Percentiles rank a stretch among this genome's conserved stretches.
phyloP scores from a whole-genome alignment of 129 eudicot genomes.

The Escallonia rubra region DNA sequence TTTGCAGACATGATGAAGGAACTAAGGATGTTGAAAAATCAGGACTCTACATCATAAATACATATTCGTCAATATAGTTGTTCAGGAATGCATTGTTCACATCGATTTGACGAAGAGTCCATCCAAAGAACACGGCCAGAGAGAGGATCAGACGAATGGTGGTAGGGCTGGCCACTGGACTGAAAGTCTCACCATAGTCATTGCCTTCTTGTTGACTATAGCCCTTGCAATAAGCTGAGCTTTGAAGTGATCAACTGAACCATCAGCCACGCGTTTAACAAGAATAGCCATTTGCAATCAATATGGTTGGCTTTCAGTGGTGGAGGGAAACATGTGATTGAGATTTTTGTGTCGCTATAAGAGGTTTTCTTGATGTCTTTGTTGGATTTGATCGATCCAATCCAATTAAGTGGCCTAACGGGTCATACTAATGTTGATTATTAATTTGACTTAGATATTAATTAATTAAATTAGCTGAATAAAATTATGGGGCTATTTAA shows the following conservation, averaged over 20 bases:
- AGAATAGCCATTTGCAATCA: not conserved
- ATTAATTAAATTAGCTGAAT: too few relatives aligned
- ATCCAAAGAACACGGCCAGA: not conserved
- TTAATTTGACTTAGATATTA: too few relatives aligned
- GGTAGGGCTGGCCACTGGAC: not conserved
- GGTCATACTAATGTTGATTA: too few relatives aligned
- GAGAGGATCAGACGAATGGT: not conserved
- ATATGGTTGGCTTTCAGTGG: not conserved
- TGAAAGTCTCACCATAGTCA: not conserved
- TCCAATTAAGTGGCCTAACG: too few relatives aligned
- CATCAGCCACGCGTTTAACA: not conserved
- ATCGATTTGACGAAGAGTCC: not conserved
- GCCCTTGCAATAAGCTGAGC: not conserved
- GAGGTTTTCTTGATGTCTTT: too few relatives aligned
- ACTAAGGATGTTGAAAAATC: not conserved
- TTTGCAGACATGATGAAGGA: not conserved
- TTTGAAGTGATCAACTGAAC: not conserved
- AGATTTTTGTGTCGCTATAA: too few relatives aligned
- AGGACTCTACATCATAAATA: not conserved
- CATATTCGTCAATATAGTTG: not conserved
- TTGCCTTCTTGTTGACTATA: not conserved
- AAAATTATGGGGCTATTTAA: too few relatives aligned
- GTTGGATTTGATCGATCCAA: too few relatives aligned
- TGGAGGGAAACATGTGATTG: too few relatives aligned
- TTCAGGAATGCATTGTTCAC: constrained; percentile 3